phyloP scores from a whole-genome alignment of 208 protist genomes.

The Trypanosoma melophagium region DNA sequence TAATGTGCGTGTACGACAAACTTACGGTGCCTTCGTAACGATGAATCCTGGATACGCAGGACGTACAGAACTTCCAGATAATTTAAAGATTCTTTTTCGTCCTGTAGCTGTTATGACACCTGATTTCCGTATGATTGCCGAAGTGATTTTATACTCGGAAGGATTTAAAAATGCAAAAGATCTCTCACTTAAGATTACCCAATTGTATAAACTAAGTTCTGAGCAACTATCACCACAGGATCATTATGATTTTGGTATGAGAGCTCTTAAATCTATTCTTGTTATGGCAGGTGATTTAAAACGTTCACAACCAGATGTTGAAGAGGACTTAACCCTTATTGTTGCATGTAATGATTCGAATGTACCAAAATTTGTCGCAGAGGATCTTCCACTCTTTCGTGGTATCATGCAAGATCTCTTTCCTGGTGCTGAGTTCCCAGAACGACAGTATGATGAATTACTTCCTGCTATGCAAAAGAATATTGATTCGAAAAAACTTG shows the following conservation, averaged over 20 bases:
- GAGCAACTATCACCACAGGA: slow-evolving; percentile 97
- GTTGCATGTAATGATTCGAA: slow-evolving; percentile 97
- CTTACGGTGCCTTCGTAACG: slow-evolving; percentile 97
- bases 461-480: slow-evolving; percentile 84
- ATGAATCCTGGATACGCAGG: slow-evolving; percentile 99
- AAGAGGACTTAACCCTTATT: slow-evolving; percentile 97
- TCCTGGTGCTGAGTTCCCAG: slow-evolving; percentile 94
- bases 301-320: slow-evolving; percentile 94
- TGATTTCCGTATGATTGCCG: slow-evolving; percentile 98
- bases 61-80: slow-evolving; percentile 98
- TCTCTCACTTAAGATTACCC: slow-evolving; percentile 97
- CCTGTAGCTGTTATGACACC: slow-evolving; percentile 98
- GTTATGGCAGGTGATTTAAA: slow-evolving; percentile 98
- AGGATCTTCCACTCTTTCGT: slow-evolving; percentile 98
- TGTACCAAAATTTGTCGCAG: slow-evolving; percentile 98
- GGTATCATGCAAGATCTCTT: slow-evolving; percentile 99
- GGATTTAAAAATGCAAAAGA: slow-evolving; percentile 95
- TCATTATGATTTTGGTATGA: slow-evolving; percentile 99
- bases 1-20: slow-evolving; percentile 91
- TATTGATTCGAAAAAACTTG: slow-evolving; percentile 73
- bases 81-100: slow-evolving; percentile 98
- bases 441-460: slow-evolving; percentile 92
- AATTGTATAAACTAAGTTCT: slow-evolving; percentile 98
- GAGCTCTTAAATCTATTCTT: slow-evolving; percentile 98
- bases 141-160: slow-evolving; percentile 98